phyloP scores from a whole-genome alignment of 345 rosid species.

The Eucalyptus viminalis region DNA sequence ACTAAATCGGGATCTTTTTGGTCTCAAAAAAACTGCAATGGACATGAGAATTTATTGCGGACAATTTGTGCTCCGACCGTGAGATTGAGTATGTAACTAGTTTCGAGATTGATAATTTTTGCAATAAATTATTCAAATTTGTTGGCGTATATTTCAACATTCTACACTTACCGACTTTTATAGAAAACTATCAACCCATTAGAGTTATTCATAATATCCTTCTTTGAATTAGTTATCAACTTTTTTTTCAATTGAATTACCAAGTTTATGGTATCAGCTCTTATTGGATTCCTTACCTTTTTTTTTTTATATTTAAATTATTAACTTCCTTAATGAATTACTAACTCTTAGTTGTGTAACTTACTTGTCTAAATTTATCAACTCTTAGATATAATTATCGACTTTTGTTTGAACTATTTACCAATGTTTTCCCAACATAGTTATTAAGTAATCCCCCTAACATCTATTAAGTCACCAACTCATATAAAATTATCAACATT shows the following conservation, averaged over 20 bases:
- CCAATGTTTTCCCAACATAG: neutral
- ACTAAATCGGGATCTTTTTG: neutral
- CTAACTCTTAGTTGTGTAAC: neutral
- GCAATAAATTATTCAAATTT: neutral
- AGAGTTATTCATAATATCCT: neutral
- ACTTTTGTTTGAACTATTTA: neutral
- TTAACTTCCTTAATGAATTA: neutral
- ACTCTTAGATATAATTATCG: neutral
- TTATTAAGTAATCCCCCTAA: neutral
- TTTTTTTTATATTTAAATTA: neutral
- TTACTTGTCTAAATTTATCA: neutral
- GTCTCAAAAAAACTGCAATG: neutral
- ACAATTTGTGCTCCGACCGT: neutral
- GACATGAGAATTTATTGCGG: neutral
- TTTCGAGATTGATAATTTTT: neutral
- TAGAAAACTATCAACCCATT: neutral
- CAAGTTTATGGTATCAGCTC: neutral
- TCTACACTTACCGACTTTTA: neutral
- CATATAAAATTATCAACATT: neutral
- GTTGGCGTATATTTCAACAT: neutral
- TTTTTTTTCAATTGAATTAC: neutral
- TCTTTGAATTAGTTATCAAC: neutral
- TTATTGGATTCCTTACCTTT: neutral
- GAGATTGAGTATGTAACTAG: neutral
- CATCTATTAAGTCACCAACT: neutral